Evolutionary conservation across 495 filamentous ascomycete genomes (phyloP).

Genomic region (Annulohypoxylon bovei): DNA sequence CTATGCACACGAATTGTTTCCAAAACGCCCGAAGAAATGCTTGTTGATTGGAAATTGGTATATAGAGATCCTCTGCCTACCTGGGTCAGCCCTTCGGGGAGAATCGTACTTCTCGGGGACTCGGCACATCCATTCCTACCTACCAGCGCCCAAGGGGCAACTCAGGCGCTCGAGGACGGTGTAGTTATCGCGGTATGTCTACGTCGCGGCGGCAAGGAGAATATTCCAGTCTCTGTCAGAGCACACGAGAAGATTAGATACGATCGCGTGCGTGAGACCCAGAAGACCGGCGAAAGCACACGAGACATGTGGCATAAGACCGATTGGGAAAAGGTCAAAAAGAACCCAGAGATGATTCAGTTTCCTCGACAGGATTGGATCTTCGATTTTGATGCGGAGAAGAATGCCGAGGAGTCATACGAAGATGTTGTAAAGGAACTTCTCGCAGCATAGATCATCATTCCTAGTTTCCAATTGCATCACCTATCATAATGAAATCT

Average conservation of each 20-base stretch:
- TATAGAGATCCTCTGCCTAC: conserved; percentile 70
- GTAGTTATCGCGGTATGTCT: conserved; percentile 69
- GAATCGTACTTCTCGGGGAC: conserved; percentile 68
- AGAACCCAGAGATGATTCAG: conserved; percentile 62
- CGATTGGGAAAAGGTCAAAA: conserved; percentile 62
- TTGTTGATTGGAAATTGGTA: conserved; percentile 75
- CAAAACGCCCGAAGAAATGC: conserved; percentile 62
- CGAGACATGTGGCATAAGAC: conserved; percentile 67
- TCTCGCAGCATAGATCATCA: background rate
- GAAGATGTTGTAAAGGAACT: conserved; percentile 50
- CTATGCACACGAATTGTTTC: conserved; percentile 65
- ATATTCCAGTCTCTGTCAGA: conserved; percentile 56
- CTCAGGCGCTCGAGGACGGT: conserved; percentile 72
- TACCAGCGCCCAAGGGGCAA: conserved; percentile 70
- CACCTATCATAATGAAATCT: background rate
- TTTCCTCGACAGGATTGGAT: conserved; percentile 68
- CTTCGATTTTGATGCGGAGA: conserved; percentile 65
- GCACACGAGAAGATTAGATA: conserved; percentile 63
- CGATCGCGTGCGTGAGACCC: conserved; percentile 56
- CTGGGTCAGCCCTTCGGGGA: conserved; percentile 67
- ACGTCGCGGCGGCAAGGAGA: conserved; percentile 62
- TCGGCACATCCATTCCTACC: conserved; percentile 73
- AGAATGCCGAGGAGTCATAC: conserved; percentile 63
- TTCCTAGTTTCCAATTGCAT: background rate
- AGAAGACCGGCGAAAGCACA: conserved; percentile 65